Conservation (phyloP, 306 rosid genomes). For the Castanopsis chinensis region DNA sequence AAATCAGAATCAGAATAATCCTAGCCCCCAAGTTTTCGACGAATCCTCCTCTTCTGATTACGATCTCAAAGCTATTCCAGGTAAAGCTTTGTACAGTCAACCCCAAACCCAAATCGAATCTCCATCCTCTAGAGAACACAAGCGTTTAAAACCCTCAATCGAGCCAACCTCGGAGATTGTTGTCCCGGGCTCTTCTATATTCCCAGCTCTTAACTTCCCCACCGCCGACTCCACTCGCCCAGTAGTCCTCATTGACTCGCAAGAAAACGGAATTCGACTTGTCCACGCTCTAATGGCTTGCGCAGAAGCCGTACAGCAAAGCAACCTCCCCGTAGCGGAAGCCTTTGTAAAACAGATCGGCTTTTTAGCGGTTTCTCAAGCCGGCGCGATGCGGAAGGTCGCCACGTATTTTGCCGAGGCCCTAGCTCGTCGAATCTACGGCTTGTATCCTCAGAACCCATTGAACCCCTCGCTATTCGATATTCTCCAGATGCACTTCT, state of each 20-base stretch:
- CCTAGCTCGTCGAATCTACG: conserved; percentile 62
- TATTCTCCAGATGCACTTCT: conserved; percentile 76
- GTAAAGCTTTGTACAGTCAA: conserved; percentile 49
- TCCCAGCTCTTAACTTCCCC: background rate
- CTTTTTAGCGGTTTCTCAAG: conserved; percentile 61
- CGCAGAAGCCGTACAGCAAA: conserved; percentile 78
- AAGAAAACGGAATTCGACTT: conserved; percentile 81
- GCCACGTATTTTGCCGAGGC: conserved; percentile 91
- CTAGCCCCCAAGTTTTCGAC: conserved; percentile 26
- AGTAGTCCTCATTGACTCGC: conserved; percentile 58
- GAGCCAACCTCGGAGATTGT: conserved; percentile 22
- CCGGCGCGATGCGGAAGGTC: conserved; percentile 90
- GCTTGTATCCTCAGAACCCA: conserved; percentile 46
- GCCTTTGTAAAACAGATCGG: conserved; percentile 82
- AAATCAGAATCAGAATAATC: background rate
- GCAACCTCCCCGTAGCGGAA: conserved; percentile 55
- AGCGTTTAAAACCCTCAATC: conserved; percentile 42
- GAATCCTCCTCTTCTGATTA: conserved; percentile 53
- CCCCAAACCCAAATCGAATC: conserved; percentile 15
- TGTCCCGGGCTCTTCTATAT: background rate
- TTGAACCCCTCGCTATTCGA: conserved; percentile 57
- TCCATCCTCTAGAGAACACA: conserved; percentile 37
- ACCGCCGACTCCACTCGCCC: conserved; percentile 43
- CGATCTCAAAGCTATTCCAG: conserved; percentile 77
- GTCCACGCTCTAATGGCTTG: conserved; percentile 83